Evolutionary conservation across 805 yeast species (phyloP).

Genomic region (Monosporozyma aerobia): DNA sequence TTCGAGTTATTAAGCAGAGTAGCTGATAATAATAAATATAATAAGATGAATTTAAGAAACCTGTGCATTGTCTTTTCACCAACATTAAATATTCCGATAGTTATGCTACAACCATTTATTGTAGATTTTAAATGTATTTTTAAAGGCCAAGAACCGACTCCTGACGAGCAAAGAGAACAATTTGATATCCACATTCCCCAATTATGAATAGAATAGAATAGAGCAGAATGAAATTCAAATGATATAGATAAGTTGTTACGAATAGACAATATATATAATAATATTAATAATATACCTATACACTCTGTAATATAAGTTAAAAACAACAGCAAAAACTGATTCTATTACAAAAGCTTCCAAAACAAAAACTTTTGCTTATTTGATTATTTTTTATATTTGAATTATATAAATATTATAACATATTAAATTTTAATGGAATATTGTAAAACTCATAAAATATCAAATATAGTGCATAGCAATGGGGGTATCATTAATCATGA

Average conservation of each 20-base stretch:
- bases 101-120: constrained; percentile 48
- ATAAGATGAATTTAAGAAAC: constrained; percentile 80
- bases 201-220: constrained; percentile 6
- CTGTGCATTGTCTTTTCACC: constrained; percentile 76
- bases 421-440: not conserved
- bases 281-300: not conserved
- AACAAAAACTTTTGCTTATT: not conserved
- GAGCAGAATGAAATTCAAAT: not conserved
- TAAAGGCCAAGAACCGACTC: constrained; percentile 39
- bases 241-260: not conserved
- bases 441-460: not conserved
- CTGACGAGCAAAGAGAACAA: constrained; percentile 36
- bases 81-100: constrained; percentile 59
- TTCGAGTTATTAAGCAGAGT: constrained; percentile 61
- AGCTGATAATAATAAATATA: constrained; percentile 47
- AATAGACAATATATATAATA: not conserved
- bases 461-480: not conserved
- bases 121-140: constrained; percentile 56
- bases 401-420: not conserved
- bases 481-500: not conserved
- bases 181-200: constrained; percentile 48
- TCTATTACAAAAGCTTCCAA: constrained; percentile 4
- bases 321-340: not conserved
- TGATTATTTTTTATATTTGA: not conserved
- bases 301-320: not conserved